These are phyloP conservation scores for Solanum tacnaense DNA, from an alignment of 257 asterid species.

Conservation along the genomic window DNA sequence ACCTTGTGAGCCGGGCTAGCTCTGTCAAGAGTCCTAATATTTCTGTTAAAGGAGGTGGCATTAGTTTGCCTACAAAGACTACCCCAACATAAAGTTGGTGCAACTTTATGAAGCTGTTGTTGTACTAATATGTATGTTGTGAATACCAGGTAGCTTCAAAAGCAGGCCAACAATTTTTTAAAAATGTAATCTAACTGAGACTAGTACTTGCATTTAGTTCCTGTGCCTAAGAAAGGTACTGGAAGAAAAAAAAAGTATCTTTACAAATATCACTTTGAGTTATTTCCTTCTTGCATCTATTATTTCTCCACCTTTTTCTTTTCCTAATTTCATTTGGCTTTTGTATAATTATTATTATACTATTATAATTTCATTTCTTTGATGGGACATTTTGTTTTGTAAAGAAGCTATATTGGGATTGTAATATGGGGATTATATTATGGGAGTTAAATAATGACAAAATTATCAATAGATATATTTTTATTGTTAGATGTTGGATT, in stretches of 20 bases:
- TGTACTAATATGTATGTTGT: constrained; percentile 16
- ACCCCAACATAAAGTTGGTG: constrained; percentile 18
- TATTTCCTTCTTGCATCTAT: background rate
- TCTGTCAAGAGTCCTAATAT: constrained; percentile 32
- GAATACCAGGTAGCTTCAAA: constrained; percentile 39
- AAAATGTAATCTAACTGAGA: constrained; percentile 33
- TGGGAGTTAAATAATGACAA: background rate
- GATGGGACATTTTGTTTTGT: background rate
- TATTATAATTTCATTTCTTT: background rate
- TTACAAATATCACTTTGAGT: constrained; percentile 12
- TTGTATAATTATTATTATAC: background rate
- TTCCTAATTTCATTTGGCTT: background rate
- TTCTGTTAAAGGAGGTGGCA: constrained; percentile 64
- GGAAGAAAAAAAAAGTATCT: constrained; percentile 1
- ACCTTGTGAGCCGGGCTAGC: constrained; percentile 66
- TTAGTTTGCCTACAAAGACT: constrained; percentile 37
- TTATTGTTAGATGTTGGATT: background rate
- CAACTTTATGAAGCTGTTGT: constrained; percentile 25
- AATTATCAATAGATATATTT: background rate
- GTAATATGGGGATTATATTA: background rate
- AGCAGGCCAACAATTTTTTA: constrained; percentile 35
- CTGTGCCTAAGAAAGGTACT: constrained; percentile 17
- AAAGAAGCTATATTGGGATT: background rate
- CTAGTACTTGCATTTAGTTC: constrained; percentile 28
- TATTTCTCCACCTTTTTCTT: background rate